These are phyloP conservation scores for Ramalina peruviana DNA, from an alignment of 495 filamentous ascomycete species.

Conservation along the genomic window DNA sequence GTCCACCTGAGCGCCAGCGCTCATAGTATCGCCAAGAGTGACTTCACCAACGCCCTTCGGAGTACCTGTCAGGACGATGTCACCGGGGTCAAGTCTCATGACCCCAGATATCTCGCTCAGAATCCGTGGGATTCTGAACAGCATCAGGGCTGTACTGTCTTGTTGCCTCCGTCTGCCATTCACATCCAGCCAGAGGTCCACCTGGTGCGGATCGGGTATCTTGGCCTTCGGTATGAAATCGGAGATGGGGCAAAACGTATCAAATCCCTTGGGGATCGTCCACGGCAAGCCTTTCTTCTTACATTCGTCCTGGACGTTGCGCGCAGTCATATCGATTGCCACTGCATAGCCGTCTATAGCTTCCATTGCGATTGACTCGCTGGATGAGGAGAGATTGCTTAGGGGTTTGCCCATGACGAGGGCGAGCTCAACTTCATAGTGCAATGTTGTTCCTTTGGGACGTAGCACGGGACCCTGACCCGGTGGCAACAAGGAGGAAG, in stretches of 20 bases:
- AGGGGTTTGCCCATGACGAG: conserved; percentile 69
- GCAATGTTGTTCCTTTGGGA: conserved; percentile 66
- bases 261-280: conserved; percentile 91
- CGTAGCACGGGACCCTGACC: conserved; percentile 67
- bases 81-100: conserved; percentile 86
- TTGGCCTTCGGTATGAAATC: conserved; percentile 58
- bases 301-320: conserved; percentile 85
- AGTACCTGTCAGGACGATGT: conserved; percentile 87
- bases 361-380: conserved; percentile 37
- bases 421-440: conserved; percentile 92
- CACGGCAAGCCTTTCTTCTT: conserved; percentile 96
- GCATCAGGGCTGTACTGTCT: conserved; percentile 84
- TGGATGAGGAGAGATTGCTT: conserved; percentile 53
- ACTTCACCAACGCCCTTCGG: conserved; percentile 92
- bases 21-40: conserved; percentile 76
- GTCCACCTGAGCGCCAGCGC: conserved; percentile 62
- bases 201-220: conserved; percentile 78
- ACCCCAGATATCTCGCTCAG: conserved; percentile 82
- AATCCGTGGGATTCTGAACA: conserved; percentile 76
- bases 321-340: conserved; percentile 85
- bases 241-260: conserved; percentile 85
- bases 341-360: conserved; percentile 57
- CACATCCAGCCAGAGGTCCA: conserved; percentile 70
- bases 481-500: conserved; percentile 67
- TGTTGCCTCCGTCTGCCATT: conserved; percentile 59